Percentiles rank a stretch among this genome's conserved stretches.
These are phyloP conservation scores for Phallus indusiatus DNA, from an alignment of 768 basidiomycete species.

Conservation along the genomic window DNA sequence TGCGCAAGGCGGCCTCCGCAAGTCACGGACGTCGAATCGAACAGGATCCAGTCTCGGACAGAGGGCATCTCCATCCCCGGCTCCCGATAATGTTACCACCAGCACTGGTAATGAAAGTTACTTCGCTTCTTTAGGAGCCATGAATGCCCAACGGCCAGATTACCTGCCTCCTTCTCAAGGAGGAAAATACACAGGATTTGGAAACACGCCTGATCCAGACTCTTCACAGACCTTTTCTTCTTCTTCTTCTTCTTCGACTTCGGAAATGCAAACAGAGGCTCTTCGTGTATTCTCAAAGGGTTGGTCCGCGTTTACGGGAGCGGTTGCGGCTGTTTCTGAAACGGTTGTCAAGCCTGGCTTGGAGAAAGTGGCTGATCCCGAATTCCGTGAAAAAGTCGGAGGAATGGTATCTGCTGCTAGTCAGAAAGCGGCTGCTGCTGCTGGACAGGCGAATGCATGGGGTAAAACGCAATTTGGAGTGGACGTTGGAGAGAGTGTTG, in stretches of 20 bases:
- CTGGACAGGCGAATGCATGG: conserved; percentile 66
- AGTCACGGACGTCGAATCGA: conserved; percentile 68
- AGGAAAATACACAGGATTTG: conserved; percentile 89
- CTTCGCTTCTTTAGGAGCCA: conserved; percentile 73
- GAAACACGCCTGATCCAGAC: conserved; percentile 62
- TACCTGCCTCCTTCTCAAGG: conserved; percentile 90
- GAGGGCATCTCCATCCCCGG: conserved; percentile 40
- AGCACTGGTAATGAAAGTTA: conserved; percentile 76
- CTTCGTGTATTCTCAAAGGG: conserved; percentile 81
- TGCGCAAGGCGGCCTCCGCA: conserved; percentile 78
- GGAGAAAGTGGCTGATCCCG: conserved; percentile 73
- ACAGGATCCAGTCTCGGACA: conserved; percentile 39
- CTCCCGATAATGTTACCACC: too few relatives aligned
- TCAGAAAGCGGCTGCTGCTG: conserved; percentile 51
- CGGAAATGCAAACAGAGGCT: conserved; percentile 84
- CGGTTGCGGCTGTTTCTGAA: conserved; percentile 69
- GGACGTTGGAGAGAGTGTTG: conserved; percentile 74
- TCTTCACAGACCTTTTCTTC: conserved; percentile 45
- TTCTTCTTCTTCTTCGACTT: too few relatives aligned
- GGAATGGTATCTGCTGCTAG: conserved; percentile 66
- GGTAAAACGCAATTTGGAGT: conserved; percentile 69
- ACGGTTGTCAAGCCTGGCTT: conserved; percentile 87
- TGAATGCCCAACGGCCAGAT: conserved; percentile 69
- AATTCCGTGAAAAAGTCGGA: conserved; percentile 62
- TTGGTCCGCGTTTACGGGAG: conserved; percentile 91